Base-by-base conservation (phyloP, 768 basidiomycete species). In the Psilocybe subaeruginosa region DNA sequence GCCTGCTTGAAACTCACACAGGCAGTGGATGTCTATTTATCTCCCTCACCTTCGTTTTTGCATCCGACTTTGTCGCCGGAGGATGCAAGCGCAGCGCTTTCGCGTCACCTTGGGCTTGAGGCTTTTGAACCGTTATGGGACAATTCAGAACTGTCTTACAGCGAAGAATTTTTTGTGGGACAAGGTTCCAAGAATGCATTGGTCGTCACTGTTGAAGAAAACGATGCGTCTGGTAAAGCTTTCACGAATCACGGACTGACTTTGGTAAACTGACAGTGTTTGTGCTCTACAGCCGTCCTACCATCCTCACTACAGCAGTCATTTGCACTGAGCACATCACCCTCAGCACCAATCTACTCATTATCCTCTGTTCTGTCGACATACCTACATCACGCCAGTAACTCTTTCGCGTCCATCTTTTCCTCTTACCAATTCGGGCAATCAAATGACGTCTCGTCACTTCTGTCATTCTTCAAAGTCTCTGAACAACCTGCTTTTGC, bases 41-140 rank as follows among this genome's bases (percentile, higher is more conserved):
- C 80, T 58, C 87, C 90, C 1, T 67, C 73, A 4, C 63, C 71
- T 6, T 63, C 76, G 2, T 68, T 71, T 11, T 67, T 78, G 47
- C 78, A 73, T 1, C 67, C 81, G 4, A 73, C 65, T 17, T 73
- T 87, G 27, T 80, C 83, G 17, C 77, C 80, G 29, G 78, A 81
- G 45, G 82, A 85, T 53, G 87, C 87, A 46, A 85, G 81, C 66
- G 79, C 84, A 37, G 84, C 79, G 5, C 76, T 93, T 33, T 83
- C 89, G 17, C 84, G 82, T 56, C 90, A 92, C 70, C 81, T 92
- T 9, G 86, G 87, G n/a, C 80, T 92, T 4, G 91, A 92, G 66
- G 74, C 74, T 17, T 87, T 87, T 64, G 88, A 90, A 68, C 74
- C 77, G 27, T 71, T 86, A 30, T 73, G 65, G 55, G 77, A 77